These are phyloP conservation scores for Vanrija humicola DNA, from an alignment of 1,284 basidiomycete species.

Conservation along the genomic window DNA sequence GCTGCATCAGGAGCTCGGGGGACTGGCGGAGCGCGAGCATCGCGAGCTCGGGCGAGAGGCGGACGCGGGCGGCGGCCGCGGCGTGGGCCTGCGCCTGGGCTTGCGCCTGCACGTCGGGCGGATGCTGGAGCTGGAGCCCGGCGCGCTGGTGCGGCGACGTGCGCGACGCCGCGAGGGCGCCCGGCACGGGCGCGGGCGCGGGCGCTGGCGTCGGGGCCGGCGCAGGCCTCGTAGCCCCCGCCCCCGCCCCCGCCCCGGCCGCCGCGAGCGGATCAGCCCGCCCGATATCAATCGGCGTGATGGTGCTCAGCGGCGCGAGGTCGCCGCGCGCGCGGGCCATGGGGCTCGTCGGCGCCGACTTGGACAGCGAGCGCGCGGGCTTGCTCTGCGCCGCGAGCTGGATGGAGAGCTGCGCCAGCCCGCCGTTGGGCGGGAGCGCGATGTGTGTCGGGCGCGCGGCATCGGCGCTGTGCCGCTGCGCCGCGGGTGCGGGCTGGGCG, in stretches of 20 bases:
- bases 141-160: background rate
- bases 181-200: background rate
- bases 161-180: background rate
- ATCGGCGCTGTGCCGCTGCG: no score
- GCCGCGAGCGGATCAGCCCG: no score
- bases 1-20: conserved; percentile 4
- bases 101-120: background rate
- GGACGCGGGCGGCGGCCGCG: background rate
- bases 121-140: background rate
- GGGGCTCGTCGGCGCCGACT: conserved; percentile 11
- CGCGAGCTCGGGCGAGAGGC: conserved; percentile 11
- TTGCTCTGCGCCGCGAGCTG: background rate
- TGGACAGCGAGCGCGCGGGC: background rate
- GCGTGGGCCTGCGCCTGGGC: background rate
- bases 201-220: background rate
- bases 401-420: background rate
- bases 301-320: conserved; percentile 12
- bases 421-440: no score
- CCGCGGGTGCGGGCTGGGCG: no score
- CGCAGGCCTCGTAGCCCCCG: background rate
- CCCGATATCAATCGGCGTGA: conserved; percentile 9
- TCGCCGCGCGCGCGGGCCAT: conserved; percentile 1
- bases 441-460: no score
- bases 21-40: background rate
- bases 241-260: no score